Evolutionary conservation across 2,329 filamentous ascomycete genomes (phyloP).

Genomic region (Alternaria conjuncta): DNA sequence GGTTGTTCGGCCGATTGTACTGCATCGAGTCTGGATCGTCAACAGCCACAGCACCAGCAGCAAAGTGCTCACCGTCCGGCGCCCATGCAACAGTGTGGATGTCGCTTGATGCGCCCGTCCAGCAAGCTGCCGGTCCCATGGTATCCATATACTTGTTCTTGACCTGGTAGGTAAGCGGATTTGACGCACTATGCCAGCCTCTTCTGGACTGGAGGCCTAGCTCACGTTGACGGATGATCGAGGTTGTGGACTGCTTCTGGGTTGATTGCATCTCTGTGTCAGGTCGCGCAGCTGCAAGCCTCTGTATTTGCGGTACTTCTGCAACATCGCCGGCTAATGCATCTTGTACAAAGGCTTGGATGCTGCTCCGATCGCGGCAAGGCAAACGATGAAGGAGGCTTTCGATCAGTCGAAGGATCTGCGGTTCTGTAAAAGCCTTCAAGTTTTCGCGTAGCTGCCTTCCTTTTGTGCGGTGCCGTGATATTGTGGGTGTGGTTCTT

Average conservation of each 20-base stretch:
- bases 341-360: conserved; percentile 42
- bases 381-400: conserved; percentile 21
- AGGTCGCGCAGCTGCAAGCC: conserved; percentile 31
- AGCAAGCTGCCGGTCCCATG: conserved; percentile 55
- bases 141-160: conserved; percentile 46
- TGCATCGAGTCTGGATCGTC: conserved; percentile 63
- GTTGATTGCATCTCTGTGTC: conserved; percentile 20
- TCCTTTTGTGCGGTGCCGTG: conserved; percentile 19
- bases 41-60: conserved; percentile 63
- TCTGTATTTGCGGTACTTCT: conserved; percentile 30
- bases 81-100: conserved; percentile 64
- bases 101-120: conserved; percentile 66
- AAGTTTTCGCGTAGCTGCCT: conserved; percentile 33
- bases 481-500: neutral
- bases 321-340: conserved; percentile 28
- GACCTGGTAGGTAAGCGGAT: conserved; percentile 27
- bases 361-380: conserved; percentile 26
- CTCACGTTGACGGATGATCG: conserved; percentile 42
- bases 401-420: conserved; percentile 25
- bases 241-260: conserved; percentile 22
- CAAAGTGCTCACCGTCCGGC: conserved; percentile 60
- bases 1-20: conserved; percentile 65
- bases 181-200: conserved; percentile 34
- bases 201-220: conserved; percentile 35
- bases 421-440: conserved; percentile 27